Evolutionary conservation across 768 basidiomycete species (phyloP).

Genomic region (Lactifluus piperatus): DNA sequence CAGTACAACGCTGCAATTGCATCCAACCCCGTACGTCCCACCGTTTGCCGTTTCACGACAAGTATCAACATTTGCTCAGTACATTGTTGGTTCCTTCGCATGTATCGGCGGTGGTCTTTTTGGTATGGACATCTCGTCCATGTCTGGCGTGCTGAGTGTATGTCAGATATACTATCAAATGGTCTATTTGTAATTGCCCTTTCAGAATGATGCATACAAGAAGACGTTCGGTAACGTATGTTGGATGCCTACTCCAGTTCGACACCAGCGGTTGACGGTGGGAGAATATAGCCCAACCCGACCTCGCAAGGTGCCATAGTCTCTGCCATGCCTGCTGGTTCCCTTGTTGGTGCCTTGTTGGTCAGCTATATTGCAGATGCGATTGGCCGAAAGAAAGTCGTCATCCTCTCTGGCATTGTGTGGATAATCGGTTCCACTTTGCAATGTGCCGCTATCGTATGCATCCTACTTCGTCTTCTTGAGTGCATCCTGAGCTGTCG

Average conservation of each 20-base stretch:
- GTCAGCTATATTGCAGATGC: constrained; percentile 57
- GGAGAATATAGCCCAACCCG: constrained; percentile 33
- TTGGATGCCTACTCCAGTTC: background rate
- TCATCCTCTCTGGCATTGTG: constrained; percentile 58
- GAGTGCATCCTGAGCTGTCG: background rate
- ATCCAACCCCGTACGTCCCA: constrained; percentile 41
- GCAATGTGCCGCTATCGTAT: constrained; percentile 51
- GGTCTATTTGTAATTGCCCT: background rate
- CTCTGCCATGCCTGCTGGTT: constrained; percentile 74
- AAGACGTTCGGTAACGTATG: constrained; percentile 25
- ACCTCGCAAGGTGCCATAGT: constrained; percentile 63
- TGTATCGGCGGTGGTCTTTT: constrained; percentile 76
- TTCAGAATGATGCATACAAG: constrained; percentile 30
- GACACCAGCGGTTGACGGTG: background rate
- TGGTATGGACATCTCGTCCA: constrained; percentile 75
- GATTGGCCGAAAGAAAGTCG: constrained; percentile 55
- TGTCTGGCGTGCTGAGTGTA: constrained; percentile 65
- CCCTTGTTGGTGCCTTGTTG: constrained; percentile 54
- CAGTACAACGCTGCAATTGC: constrained; percentile 51
- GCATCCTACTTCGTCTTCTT: constrained; percentile 11
- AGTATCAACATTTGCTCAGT: constrained; percentile 33
- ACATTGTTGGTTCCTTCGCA: constrained; percentile 71
- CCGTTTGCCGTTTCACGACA: background rate
- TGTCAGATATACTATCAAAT: constrained; percentile 11
- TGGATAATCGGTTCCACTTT: constrained; percentile 68